Evolutionary conservation across 352 stramenopile species (phyloP).

Genomic region (Pythium angustatum): DNA sequence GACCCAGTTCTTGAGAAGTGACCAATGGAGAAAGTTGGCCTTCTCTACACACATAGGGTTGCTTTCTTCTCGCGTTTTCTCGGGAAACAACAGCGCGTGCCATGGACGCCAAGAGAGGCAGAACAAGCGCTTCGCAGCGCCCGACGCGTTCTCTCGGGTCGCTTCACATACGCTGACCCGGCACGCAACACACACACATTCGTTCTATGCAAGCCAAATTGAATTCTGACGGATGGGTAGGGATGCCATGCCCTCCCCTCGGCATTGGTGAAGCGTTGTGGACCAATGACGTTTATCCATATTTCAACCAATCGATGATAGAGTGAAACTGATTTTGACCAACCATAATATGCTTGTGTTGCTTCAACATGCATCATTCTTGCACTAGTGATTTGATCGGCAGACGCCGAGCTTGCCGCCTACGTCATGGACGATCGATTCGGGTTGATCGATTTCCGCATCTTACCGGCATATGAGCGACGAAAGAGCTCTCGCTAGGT

Average conservation of each 20-base stretch:
- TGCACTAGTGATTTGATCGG: too few relatives aligned
- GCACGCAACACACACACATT: constrained; percentile 12
- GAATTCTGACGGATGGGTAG: too few relatives aligned
- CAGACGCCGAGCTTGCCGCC: too few relatives aligned
- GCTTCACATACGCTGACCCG: constrained; percentile 30
- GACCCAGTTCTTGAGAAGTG: constrained; percentile 83
- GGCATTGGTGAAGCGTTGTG: constrained; percentile 11
- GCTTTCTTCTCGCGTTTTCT: constrained; percentile 50
- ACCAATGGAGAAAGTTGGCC: constrained; percentile 47
- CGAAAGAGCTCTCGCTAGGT: constrained; percentile 47
- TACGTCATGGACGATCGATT: too few relatives aligned
- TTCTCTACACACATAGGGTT: constrained; percentile 86
- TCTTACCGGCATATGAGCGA: too few relatives aligned
- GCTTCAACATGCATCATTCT: too few relatives aligned
- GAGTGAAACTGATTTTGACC: constrained; percentile 12
- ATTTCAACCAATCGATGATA: constrained; percentile 26
- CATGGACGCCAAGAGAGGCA: constrained; percentile 28
- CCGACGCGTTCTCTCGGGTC: constrained; percentile 27
- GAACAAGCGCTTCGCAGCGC: constrained; percentile 32
- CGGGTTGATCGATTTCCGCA: too few relatives aligned
- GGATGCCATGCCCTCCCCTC: too few relatives aligned
- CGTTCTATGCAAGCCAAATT: too few relatives aligned
- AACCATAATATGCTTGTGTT: too few relatives aligned
- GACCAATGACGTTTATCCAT: constrained; percentile 11
- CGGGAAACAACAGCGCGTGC: constrained; percentile 36